Percentiles rank a stretch among this genome's conserved stretches.
phyloP scores from a whole-genome alignment of 129 eudicot genomes.

The Artemisia tridentata region DNA sequence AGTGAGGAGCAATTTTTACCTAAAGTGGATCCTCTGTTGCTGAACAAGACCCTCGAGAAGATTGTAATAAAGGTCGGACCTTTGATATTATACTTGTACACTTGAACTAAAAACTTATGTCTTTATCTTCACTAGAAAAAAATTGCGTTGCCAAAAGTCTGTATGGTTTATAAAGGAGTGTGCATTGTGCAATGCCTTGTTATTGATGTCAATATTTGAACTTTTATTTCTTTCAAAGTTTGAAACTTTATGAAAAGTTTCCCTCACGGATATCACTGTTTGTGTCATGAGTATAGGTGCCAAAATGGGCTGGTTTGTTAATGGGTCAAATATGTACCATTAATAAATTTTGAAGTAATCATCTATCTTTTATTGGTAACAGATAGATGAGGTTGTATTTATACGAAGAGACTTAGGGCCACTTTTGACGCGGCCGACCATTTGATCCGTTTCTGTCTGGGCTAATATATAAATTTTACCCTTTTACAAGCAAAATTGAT shows the following conservation, averaged over 20 bases:
- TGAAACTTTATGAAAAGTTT: not conserved
- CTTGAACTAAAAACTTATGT: not conserved
- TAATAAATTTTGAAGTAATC: too few species aligned
- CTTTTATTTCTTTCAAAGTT: not conserved
- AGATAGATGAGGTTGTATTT: too few species aligned
- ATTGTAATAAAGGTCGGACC: conserved; percentile 76
- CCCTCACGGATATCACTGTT: not conserved
- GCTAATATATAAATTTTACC: too few species aligned
- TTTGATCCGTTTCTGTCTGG: too few species aligned
- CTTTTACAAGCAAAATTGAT: too few species aligned
- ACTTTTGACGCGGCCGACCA: too few species aligned
- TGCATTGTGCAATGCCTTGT: conserved; percentile 7
- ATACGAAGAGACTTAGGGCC: too few species aligned
- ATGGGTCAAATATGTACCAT: not conserved
- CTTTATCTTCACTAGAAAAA: conserved; percentile 6
- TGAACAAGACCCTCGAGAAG: conserved; percentile 76
- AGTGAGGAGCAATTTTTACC: conserved; percentile 96
- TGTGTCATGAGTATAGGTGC: not conserved
- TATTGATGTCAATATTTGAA: not conserved
- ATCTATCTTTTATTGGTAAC: too few species aligned
- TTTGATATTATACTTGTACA: conserved; percentile 13
- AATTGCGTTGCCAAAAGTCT: not conserved
- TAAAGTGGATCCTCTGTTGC: conserved; percentile 49
- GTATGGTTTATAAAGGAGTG: conserved; percentile 7
- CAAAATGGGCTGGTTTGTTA: not conserved